Evolutionary conservation across 2,329 filamentous ascomycete species (phyloP).

Genomic region (Venturia aucupariae): DNA sequence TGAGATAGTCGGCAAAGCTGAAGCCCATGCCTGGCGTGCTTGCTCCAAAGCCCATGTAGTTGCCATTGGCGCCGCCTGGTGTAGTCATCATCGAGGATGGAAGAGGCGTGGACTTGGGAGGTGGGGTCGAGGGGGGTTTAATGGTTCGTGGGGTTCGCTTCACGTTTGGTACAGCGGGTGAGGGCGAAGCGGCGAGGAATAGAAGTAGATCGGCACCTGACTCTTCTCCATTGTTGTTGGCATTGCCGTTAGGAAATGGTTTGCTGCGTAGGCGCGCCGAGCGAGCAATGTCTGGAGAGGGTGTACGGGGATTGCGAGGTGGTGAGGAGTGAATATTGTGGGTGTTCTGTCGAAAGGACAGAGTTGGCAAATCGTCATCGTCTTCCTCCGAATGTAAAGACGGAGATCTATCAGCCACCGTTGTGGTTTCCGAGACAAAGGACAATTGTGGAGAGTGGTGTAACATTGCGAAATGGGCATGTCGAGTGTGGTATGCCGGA

Average conservation of each 20-base stretch:
- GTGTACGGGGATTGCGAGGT: conserved; percentile 45
- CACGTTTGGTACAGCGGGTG: conserved; percentile 54
- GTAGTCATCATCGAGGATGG: conserved; percentile 88
- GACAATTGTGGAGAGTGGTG: conserved; percentile 65
- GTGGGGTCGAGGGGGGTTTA: conserved; percentile 47
- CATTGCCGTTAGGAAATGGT: conserved; percentile 31
- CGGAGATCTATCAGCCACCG: conserved; percentile 53
- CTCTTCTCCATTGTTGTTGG: conserved; percentile 57
- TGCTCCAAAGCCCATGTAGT: conserved; percentile 51
- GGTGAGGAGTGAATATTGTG: conserved; percentile 66
- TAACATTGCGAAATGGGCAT: conserved; percentile 39
- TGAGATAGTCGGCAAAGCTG: conserved; percentile 95
- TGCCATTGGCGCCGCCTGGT: conserved; percentile 51
- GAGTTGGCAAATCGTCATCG: conserved; percentile 67
- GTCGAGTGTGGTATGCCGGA: conserved; percentile 12
- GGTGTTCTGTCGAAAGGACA: conserved; percentile 56
- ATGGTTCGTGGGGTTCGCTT: conserved; percentile 44
- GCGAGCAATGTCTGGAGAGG: conserved; percentile 30
- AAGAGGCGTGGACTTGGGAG: conserved; percentile 46
- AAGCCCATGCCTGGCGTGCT: conserved; percentile 71
- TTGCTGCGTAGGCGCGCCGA: conserved; percentile 32
- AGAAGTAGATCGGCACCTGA: conserved; percentile 77
- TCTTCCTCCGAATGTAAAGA: conserved; percentile 65
- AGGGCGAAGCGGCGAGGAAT: conserved; percentile 86
- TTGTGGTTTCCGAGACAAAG: conserved; percentile 65